These are phyloP conservation scores for Murraya paniculata DNA, from an alignment of 345 rosid genomes.

Conservation along the genomic window DNA sequence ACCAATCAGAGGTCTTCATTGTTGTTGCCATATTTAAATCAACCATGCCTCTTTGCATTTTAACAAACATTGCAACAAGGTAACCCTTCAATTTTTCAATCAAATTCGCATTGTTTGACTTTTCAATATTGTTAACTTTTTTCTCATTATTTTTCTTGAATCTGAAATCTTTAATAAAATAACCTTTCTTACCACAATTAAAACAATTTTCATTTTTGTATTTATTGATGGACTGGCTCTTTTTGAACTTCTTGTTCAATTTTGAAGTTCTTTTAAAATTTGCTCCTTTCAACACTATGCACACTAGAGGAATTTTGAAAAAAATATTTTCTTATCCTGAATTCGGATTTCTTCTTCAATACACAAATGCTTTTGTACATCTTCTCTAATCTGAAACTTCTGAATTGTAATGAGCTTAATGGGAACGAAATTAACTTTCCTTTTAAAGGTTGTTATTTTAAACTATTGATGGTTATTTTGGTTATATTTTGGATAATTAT, in stretches of 20 bases:
- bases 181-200: not conserved
- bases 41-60: not conserved
- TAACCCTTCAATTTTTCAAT: not conserved
- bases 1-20: not conserved
- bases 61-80: not conserved
- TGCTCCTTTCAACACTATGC: not conserved
- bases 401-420: too few species aligned
- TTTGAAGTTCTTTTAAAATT: not conserved
- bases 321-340: not conserved
- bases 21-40: not conserved
- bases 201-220: not conserved
- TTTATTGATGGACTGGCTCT: not conserved
- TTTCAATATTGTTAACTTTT: not conserved
- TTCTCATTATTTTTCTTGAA: not conserved
- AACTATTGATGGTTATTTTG: too few species aligned
- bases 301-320: not conserved
- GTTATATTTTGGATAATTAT: too few species aligned
- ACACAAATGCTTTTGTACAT: too few species aligned
- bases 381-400: too few species aligned
- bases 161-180: not conserved
- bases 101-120: not conserved
- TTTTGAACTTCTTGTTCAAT: not conserved
- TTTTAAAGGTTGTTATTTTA: too few species aligned
- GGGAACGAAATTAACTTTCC: too few species aligned
- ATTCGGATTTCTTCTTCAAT: not conserved